A percentile compares a stretch with the other conserved stretches of the same genome.
Conservation (phyloP, 2,329 filamentous ascomycete genomes). For the Cladosporium sphaerospermum region DNA sequence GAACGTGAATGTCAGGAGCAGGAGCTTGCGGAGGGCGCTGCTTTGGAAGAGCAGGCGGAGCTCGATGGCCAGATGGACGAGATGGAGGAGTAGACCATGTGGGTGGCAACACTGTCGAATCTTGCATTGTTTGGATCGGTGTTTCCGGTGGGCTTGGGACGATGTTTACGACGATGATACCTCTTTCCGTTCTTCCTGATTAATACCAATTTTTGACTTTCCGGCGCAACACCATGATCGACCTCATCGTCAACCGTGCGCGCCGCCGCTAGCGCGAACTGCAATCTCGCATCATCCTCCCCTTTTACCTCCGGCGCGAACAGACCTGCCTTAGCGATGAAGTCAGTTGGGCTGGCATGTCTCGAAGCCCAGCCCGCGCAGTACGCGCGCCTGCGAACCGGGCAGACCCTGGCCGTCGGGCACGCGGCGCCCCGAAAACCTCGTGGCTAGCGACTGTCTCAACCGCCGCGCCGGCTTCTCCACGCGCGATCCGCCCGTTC, state of each 20-base stretch:
- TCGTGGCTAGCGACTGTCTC: constrained; percentile 10
- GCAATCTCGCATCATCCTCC: too few species aligned
- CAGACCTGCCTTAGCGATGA: too few species aligned
- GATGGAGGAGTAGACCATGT: constrained; percentile 10
- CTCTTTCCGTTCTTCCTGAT: constrained; percentile 3
- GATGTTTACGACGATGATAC: constrained; percentile 10
- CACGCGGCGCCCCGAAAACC: neutral
- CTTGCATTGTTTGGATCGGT: neutral
- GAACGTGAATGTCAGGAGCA: constrained; percentile 55
- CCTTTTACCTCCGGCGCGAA: too few species aligned
- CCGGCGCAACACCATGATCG: neutral
- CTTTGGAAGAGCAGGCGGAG: constrained; percentile 3
- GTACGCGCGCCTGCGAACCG: too few species aligned
- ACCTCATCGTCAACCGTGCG: too few species aligned
- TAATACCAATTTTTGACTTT: neutral
- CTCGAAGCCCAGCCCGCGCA: constrained; percentile 7
- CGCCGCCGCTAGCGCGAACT: too few species aligned
- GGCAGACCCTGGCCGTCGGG: neutral
- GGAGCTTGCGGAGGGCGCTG: constrained; percentile 23
- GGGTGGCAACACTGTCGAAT: neutral
- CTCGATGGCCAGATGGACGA: constrained; percentile 8
- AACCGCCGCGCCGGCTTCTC: neutral
- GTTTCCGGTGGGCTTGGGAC: neutral
- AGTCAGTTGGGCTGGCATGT: neutral
- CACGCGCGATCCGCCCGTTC: too few species aligned